Evolutionary conservation across 1,139 yeast genomes (phyloP), one percentile per base, ranked within the genome.

Genomic region (Scheffersomyces illinoinensis): DNA sequence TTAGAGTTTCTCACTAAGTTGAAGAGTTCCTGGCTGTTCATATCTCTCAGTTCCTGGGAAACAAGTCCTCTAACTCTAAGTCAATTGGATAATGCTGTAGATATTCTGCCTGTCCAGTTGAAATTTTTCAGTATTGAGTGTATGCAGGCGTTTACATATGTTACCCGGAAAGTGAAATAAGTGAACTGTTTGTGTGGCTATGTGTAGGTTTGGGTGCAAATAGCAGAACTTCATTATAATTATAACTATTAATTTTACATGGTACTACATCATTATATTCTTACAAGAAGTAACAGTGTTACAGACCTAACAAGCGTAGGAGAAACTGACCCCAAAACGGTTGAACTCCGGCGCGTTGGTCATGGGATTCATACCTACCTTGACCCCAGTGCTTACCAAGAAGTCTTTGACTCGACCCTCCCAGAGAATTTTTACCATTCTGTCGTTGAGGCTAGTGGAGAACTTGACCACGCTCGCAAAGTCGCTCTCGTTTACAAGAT

Each of bases 381-480:
- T 85, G 3, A 88, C 81, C 0, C 98, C 98, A 0, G 95, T 84
- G 57, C 93, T 87, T 5, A 93, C 80, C 56, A 95, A 72, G 67
- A 95, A 89, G 56, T 92, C 97, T 67, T 90, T 87, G 67, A 85
- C 85, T 62, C 91, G 83, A 0, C 98, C 98, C 68, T 91, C 97
- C 98, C 98, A 95, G 49, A 91, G 74, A 5, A 93, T 58, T 60
- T 86, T 87, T 8, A 91, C 67, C 60, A 85, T 81, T 63, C 81
- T 83, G 59, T 88, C 90, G 55, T 85, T 86, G 24, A 91, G 66
- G 55, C 93, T 88, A 0, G 97, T 85, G 57, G 95, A 85, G 2
- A 89, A 75, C 71, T 92, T 93, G 64, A 93, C 73, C 14, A 92
- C 96, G 61, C 91, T 88, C 0, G 89, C 80, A 65, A 88, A 88